These are phyloP conservation scores for Chlorociboria aeruginascens DNA, from an alignment of 495 filamentous ascomycete genomes.

Conservation along the genomic window DNA sequence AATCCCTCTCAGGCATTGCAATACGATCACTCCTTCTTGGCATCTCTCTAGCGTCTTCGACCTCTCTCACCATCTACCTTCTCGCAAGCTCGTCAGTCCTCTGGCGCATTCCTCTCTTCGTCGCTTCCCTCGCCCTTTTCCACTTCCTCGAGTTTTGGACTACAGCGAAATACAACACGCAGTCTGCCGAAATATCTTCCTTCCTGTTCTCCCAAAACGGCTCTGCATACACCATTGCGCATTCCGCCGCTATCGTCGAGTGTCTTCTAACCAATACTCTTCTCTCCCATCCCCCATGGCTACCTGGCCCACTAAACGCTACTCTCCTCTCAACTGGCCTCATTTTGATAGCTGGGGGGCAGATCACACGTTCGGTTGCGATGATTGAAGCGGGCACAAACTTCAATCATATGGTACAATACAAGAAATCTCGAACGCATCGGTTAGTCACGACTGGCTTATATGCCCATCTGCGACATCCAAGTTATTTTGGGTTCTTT, in stretches of 20 bases:
- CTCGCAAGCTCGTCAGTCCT: slow-evolving; percentile 33
- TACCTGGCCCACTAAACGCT: slow-evolving; percentile 22
- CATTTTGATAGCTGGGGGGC: slow-evolving; percentile 53
- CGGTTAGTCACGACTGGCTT: slow-evolving; percentile 66
- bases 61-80: slow-evolving; percentile 28
- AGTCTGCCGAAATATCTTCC: slow-evolving; percentile 52
- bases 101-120: slow-evolving; percentile 80
- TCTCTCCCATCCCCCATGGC: slow-evolving; percentile 39
- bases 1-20: slow-evolving; percentile 71
- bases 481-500: slow-evolving; percentile 94
- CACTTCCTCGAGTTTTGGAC: slow-evolving; percentile 94
- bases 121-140: slow-evolving; percentile 63
- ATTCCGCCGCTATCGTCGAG: slow-evolving; percentile 60
- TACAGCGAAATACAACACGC: slow-evolving; percentile 74
- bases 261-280: slow-evolving; percentile 46
- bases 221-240: slow-evolving; percentile 71
- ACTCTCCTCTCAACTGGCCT: slow-evolving; percentile 41
- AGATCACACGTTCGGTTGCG: slow-evolving; percentile 58
- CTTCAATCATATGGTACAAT: slow-evolving; percentile 83
- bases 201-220: slow-evolving; percentile 87
- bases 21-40: slow-evolving; percentile 50
- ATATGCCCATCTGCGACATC: slow-evolving; percentile 58
- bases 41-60: slow-evolving; percentile 29
- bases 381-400: slow-evolving; percentile 85
- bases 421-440: slow-evolving; percentile 51